Evolutionary conservation across 352 stramenopile genomes (phyloP).

Genomic region (Globisporangium middletonii): DNA sequence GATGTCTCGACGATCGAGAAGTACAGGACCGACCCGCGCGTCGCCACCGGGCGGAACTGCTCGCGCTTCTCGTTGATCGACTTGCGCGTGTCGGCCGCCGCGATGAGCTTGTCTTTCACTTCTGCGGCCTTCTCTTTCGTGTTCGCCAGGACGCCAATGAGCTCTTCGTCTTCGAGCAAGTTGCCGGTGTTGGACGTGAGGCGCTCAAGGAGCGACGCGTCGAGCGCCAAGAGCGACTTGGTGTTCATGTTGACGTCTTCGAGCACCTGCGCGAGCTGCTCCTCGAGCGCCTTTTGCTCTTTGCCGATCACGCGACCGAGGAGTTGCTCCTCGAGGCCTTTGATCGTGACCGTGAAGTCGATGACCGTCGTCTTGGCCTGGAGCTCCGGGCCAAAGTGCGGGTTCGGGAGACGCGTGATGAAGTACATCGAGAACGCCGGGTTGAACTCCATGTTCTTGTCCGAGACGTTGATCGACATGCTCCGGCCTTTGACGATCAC

Average conservation of each 20-base stretch:
- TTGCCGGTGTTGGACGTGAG: slow-evolving; percentile 97
- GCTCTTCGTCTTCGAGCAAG: slow-evolving; percentile 96
- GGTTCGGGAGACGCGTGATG: slow-evolving; percentile 97
- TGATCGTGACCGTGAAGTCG: slow-evolving; percentile 98
- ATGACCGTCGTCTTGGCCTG: slow-evolving; percentile 99
- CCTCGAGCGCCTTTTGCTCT: slow-evolving; percentile 97
- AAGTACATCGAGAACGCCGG: slow-evolving; percentile 98
- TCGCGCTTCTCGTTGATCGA: slow-evolving; percentile 98
- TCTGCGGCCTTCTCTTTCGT: slow-evolving; percentile 98
- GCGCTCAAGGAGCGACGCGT: slow-evolving; percentile 94
- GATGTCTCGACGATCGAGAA: slow-evolving; percentile 99
- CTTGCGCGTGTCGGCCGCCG: slow-evolving; percentile 94
- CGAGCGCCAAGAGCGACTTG: slow-evolving; percentile 94
- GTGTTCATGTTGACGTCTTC: slow-evolving; percentile 98
- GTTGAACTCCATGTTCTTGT: slow-evolving; percentile 99
- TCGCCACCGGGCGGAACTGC: slow-evolving; percentile 97
- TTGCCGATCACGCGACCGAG: slow-evolving; percentile 97
- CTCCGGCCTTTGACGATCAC: slow-evolving; percentile 95
- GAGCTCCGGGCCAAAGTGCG: slow-evolving; percentile 96
- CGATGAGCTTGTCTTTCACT: slow-evolving; percentile 97
- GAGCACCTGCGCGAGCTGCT: slow-evolving; percentile 97
- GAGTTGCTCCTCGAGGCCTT: slow-evolving; percentile 95
- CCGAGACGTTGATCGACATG: slow-evolving; percentile 97
- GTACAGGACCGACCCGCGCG: slow-evolving; percentile 95
- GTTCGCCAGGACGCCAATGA: slow-evolving; percentile 97